Percentiles rank a stretch among this genome's conserved stretches.
These are phyloP conservation scores for Aspergillus cavernicola DNA, from an alignment of 495 filamentous ascomycete genomes.

Conservation along the genomic window DNA sequence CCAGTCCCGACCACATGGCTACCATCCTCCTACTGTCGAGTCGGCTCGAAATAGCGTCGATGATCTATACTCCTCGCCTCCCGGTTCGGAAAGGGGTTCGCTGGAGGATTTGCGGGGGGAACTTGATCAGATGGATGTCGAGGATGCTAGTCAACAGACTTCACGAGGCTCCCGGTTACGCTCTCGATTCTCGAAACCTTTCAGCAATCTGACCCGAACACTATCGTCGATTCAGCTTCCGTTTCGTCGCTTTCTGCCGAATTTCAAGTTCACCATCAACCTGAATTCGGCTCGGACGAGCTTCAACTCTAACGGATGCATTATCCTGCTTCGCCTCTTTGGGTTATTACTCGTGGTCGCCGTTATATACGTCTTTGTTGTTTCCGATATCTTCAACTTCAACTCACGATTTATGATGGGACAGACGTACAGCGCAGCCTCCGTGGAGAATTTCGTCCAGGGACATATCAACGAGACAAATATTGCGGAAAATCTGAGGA, in stretches of 20 bases:
- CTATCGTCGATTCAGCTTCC: constrained; percentile 54
- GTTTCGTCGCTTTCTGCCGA: constrained; percentile 47
- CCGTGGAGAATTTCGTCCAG: constrained; percentile 68
- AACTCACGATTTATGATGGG: constrained; percentile 41
- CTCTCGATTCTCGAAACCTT: constrained; percentile 51
- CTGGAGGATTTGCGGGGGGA: constrained; percentile 66
- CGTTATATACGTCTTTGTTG: constrained; percentile 77
- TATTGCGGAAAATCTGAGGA: constrained; percentile 67
- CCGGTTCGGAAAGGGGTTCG: constrained; percentile 41
- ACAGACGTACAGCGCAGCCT: constrained; percentile 51
- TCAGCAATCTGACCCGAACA: constrained; percentile 50
- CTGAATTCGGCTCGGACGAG: constrained; percentile 26
- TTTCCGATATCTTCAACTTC: constrained; percentile 70
- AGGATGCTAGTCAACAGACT: constrained; percentile 59
- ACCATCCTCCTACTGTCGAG: constrained; percentile 75
- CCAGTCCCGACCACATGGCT: constrained; percentile 44
- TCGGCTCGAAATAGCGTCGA: constrained; percentile 61
- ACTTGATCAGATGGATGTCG: constrained; percentile 86
- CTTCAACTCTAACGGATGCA: constrained; percentile 42
- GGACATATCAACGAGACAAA: constrained; percentile 59
- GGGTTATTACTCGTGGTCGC: constrained; percentile 70
- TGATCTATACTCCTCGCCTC: constrained; percentile 42
- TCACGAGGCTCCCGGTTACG: constrained; percentile 37
- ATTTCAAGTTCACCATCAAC: constrained; percentile 34
- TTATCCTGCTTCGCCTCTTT: constrained; percentile 65